These are phyloP conservation scores for Trifolium subterraneum DNA, from an alignment of 306 rosid genomes.

Conservation along the genomic window DNA sequence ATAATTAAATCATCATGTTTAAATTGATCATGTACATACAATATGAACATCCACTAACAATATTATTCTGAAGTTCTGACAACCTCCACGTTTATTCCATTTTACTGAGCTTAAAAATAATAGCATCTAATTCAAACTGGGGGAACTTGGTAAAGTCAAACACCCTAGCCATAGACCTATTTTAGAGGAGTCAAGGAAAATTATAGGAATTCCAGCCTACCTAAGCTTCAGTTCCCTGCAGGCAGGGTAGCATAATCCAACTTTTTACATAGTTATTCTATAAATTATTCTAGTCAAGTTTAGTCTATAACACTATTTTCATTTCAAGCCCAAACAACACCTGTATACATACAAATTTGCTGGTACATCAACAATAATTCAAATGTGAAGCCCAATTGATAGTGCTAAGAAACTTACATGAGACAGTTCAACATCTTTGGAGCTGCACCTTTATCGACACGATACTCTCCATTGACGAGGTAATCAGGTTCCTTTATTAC, in stretches of 20 bases:
- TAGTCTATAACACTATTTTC: neutral
- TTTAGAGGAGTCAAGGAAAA: neutral
- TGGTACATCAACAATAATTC: constrained; percentile 21
- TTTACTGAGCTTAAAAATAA: neutral
- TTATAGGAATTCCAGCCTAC: constrained; percentile 14
- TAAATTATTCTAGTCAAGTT: neutral
- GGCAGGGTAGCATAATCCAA: neutral
- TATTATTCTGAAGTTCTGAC: neutral
- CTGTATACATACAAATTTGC: constrained; percentile 12
- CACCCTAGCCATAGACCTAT: constrained; percentile 14
- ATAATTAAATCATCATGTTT: constrained; percentile 23
- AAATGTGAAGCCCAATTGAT: constrained; percentile 30
- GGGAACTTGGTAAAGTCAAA: constrained; percentile 10
- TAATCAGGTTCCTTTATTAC: constrained; percentile 98
- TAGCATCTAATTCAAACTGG: neutral
- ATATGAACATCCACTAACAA: constrained; percentile 5
- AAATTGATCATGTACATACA: constrained; percentile 4
- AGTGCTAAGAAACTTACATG: constrained; percentile 68
- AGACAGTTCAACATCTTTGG: constrained; percentile 99
- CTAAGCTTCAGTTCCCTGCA: neutral
- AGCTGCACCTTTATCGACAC: constrained; percentile 99
- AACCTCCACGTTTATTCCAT: neutral
- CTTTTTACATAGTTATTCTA: neutral
- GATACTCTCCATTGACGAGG: constrained; percentile 97
- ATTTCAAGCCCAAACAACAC: constrained; percentile 17